phyloP scores from a whole-genome alignment of 2,329 filamentous ascomycete genomes.

The Claviceps monticola region DNA sequence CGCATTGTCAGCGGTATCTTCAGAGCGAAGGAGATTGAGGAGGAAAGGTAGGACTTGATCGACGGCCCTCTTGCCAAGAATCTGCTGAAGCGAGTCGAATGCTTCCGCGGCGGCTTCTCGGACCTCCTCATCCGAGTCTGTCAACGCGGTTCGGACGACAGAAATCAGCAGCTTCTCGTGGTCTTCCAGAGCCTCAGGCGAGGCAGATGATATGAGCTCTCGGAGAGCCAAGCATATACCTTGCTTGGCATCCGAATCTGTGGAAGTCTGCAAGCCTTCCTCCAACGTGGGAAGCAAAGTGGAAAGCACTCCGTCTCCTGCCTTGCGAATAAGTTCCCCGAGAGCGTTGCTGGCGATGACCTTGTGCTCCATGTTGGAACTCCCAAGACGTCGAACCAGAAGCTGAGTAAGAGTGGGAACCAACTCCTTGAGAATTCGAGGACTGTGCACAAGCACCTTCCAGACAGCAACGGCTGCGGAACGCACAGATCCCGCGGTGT shows the following conservation, averaged over 20 bases:
- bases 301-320: conserved; percentile 82
- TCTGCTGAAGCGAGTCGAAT: conserved; percentile 87
- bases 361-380: conserved; percentile 96
- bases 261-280: conserved; percentile 75
- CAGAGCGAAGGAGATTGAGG: conserved; percentile 73
- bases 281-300: conserved; percentile 83
- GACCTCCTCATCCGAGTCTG: conserved; percentile 79
- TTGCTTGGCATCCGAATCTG: conserved; percentile 85
- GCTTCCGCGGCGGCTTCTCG: conserved; percentile 93
- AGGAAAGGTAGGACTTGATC: conserved; percentile 92
- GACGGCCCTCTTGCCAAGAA: conserved; percentile 84
- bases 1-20: conserved; percentile 81
- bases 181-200: conserved; percentile 77
- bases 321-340: conserved; percentile 92
- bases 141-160: conserved; percentile 83
- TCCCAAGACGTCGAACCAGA: conserved; percentile 84
- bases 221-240: conserved; percentile 94
- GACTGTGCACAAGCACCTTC: conserved; percentile 91
- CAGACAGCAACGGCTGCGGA: conserved; percentile 84
- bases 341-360: conserved; percentile 95
- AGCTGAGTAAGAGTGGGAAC: conserved; percentile 90
- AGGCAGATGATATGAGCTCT: conserved; percentile 82
- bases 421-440: conserved; percentile 85
- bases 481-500: conserved; percentile 85
- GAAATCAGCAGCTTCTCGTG: conserved; percentile 92